A percentile compares a stretch with the other conserved stretches of the same genome.
Conservation (phyloP, 768 basidiomycete genomes). For the Mrakia frigida region DNA sequence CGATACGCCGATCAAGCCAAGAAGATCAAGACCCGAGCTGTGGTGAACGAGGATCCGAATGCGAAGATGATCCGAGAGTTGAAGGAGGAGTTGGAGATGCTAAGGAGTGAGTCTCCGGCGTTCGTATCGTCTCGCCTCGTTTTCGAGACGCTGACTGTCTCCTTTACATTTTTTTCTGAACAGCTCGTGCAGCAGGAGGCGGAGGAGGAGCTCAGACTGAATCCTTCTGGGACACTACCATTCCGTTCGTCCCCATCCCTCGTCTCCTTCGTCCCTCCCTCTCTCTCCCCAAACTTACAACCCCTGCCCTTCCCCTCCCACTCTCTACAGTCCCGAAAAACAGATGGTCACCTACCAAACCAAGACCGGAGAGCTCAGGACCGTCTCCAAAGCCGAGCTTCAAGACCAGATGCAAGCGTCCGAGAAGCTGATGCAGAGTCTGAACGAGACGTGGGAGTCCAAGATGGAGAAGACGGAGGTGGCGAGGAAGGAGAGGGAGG, state of each 20-base stretch:
- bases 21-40: conserved; percentile 99
- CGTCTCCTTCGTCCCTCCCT: no score
- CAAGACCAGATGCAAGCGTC: conserved; percentile 74
- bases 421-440: conserved; percentile 87
- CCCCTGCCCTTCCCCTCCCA: neutral
- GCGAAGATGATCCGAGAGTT: conserved; percentile 97
- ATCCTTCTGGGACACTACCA: conserved; percentile 64
- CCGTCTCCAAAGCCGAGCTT: conserved; percentile 92
- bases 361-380: conserved; percentile 88
- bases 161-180: neutral
- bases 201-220: conserved; percentile 56
- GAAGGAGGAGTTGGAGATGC: conserved; percentile 86
- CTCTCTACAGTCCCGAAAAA: conserved; percentile 56
- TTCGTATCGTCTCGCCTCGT: neutral
- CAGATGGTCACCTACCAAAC: conserved; percentile 93
- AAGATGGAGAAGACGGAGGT: conserved; percentile 36
- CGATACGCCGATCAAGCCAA: conserved; percentile 97
- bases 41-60: conserved; percentile 99
- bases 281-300: neutral
- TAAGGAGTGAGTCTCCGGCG: neutral
- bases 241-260: conserved; percentile 50
- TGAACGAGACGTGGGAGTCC: conserved; percentile 96
- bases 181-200: conserved; percentile 69
- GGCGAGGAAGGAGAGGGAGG: conserved; percentile 80
- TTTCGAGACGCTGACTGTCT: neutral